These are phyloP conservation scores for Ajuga reptans DNA, from an alignment of 305 asterid genomes.

Conservation along the genomic window DNA sequence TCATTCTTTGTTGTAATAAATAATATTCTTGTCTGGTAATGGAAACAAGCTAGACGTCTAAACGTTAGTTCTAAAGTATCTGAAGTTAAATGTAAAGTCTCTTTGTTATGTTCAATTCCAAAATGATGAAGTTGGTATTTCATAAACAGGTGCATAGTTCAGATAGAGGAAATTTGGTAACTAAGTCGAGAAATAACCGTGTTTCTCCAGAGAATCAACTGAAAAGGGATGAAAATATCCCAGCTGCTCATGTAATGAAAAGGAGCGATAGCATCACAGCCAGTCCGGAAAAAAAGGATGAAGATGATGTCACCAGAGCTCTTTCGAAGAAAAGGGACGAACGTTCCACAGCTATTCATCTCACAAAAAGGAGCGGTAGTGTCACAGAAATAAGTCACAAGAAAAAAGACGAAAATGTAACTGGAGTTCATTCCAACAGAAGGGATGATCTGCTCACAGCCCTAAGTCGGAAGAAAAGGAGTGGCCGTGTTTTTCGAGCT, in stretches of 20 bases:
- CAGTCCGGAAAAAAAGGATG: conserved; percentile 22
- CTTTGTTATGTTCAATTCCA: background rate
- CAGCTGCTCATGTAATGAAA: conserved; percentile 16
- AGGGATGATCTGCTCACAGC: background rate
- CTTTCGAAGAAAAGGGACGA: conserved; percentile 18
- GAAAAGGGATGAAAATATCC: conserved; percentile 19
- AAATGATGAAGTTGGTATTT: conserved; percentile 11
- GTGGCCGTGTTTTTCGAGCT: background rate
- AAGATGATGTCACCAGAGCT: background rate
- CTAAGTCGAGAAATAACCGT: conserved; percentile 23
- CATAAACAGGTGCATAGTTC: conserved; percentile 25
- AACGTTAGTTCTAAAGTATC: background rate
- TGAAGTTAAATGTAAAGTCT: background rate
- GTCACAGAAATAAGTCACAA: conserved; percentile 15
- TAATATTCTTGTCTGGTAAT: background rate
- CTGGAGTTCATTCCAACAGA: conserved; percentile 1
- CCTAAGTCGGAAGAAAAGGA: conserved; percentile 21
- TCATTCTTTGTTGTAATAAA: background rate
- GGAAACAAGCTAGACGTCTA: background rate
- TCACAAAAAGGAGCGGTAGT: conserved; percentile 22
- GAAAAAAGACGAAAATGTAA: conserved; percentile 15
- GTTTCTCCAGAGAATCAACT: conserved; percentile 26
- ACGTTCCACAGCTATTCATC: conserved; percentile 7
- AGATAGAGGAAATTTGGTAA: conserved; percentile 24
- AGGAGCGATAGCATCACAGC: conserved; percentile 6